Conservation (phyloP, 352 stramenopile species). For the Phytophthora macrochlamydospora region DNA sequence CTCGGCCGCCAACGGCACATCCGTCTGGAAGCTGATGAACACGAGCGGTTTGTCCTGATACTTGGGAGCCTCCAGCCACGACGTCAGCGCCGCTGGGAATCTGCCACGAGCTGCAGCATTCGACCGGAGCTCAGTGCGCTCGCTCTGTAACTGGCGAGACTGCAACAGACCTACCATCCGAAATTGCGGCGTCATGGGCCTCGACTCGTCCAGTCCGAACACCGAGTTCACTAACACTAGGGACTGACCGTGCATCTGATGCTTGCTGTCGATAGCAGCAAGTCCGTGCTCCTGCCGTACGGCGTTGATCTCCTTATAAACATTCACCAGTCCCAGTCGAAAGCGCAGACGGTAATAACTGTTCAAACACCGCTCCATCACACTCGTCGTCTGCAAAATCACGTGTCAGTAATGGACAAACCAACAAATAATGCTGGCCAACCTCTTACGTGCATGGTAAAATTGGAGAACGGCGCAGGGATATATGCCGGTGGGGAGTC, state of each 20-base stretch:
- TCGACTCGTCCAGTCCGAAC: slow-evolving; percentile 82
- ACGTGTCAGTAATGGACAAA: slow-evolving; percentile 10
- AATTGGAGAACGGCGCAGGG: slow-evolving; percentile 83
- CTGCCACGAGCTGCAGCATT: slow-evolving; percentile 20
- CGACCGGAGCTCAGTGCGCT: slow-evolving; percentile 18
- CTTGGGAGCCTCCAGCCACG: slow-evolving; percentile 42
- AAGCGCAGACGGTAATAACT: slow-evolving; percentile 80
- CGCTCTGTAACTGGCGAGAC: slow-evolving; percentile 33
- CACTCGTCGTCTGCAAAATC: slow-evolving; percentile 58
- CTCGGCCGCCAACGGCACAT: slow-evolving; percentile 55
- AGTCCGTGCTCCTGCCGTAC: slow-evolving; percentile 60
- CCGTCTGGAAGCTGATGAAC: slow-evolving; percentile 61
- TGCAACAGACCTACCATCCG: slow-evolving; percentile 74
- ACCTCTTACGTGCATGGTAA: slow-evolving; percentile 71
- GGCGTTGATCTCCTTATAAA: slow-evolving; percentile 74
- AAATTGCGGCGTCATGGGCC: slow-evolving; percentile 78
- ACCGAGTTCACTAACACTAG: slow-evolving; percentile 85
- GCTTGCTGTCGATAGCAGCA: slow-evolving; percentile 48
- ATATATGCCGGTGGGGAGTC: slow-evolving; percentile 82
- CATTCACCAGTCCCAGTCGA: slow-evolving; percentile 58
- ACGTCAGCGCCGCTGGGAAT: slow-evolving; percentile 41
- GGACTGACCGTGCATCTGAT: slow-evolving; percentile 55
- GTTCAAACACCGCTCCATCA: slow-evolving; percentile 82
- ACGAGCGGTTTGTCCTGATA: slow-evolving; percentile 42
- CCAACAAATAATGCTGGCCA: slow-evolving; percentile 1